Evolutionary conservation across 345 rosid species (phyloP).

Genomic region (Eucalyptus sp.): DNA sequence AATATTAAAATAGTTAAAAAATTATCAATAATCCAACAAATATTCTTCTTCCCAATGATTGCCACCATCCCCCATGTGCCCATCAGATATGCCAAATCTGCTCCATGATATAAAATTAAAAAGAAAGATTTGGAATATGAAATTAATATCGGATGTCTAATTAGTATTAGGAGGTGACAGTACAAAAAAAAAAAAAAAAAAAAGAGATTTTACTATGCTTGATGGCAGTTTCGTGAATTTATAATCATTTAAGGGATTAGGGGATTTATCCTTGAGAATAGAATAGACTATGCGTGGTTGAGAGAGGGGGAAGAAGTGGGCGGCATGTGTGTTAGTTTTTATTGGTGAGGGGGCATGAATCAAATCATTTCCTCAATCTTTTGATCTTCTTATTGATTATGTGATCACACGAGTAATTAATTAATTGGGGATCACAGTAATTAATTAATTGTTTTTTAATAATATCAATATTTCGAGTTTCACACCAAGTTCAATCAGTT

Average conservation of each 20-base stretch:
- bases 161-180: neutral
- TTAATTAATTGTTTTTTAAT: neutral
- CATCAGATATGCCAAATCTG: neutral
- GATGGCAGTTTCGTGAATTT: neutral
- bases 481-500: neutral
- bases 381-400: neutral
- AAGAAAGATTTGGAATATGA: neutral
- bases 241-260: neutral
- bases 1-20: neutral
- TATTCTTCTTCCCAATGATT: neutral
- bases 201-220: neutral
- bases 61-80: neutral
- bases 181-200: neutral
- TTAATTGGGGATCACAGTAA: neutral
- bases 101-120: neutral
- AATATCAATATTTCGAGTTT: neutral
- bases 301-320: neutral
- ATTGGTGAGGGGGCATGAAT: neutral
- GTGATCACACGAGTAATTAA: neutral
- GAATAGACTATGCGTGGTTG: neutral
- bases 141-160: neutral
- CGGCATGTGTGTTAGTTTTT: neutral
- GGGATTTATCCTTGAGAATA: neutral
- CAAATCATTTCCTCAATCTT: neutral
- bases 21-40: neutral